A percentile compares a stretch with the other conserved stretches of the same genome.
These are phyloP conservation scores for Coemansia sp. DNA, from an alignment of 192 early-diverging fungal genomes.

Conservation along the genomic window DNA sequence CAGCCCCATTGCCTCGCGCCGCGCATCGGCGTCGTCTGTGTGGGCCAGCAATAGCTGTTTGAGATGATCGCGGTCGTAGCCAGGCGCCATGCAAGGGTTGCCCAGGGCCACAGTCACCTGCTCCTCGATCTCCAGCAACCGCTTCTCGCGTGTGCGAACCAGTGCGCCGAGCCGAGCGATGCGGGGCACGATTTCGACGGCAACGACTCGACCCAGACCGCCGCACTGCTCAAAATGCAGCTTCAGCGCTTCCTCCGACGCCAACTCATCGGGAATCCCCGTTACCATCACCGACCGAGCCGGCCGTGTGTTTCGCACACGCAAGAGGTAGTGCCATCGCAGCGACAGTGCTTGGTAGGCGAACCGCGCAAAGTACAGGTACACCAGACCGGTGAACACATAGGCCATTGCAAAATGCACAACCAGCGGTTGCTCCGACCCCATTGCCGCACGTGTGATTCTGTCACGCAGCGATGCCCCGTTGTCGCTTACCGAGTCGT, in stretches of 20 bases:
- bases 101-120: constrained; percentile 60
- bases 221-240: constrained; percentile 61
- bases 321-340: constrained; percentile 55
- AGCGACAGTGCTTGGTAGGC: constrained; percentile 52
- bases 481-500: constrained; percentile 1
- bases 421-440: constrained; percentile 34
- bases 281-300: constrained; percentile 70
- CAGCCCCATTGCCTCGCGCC: constrained; percentile 12
- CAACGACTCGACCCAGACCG: constrained; percentile 61
- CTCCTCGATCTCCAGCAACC: constrained; percentile 58
- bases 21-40: background rate
- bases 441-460: constrained; percentile 33
- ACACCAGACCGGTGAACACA: constrained; percentile 53
- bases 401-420: constrained; percentile 56
- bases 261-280: constrained; percentile 61
- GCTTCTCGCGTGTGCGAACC: constrained; percentile 58
- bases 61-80: constrained; percentile 62
- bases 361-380: constrained; percentile 49
- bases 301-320: constrained; percentile 47
- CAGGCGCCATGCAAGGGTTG: constrained; percentile 64
- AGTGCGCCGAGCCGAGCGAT: constrained; percentile 58
- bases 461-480: background rate
- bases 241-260: constrained; percentile 53
- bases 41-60: constrained; percentile 3
- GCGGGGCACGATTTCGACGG: constrained; percentile 59